Base-by-base conservation (phyloP, 2,329 filamentous ascomycete species). In the Neophaeococcomyces aloes region DNA sequence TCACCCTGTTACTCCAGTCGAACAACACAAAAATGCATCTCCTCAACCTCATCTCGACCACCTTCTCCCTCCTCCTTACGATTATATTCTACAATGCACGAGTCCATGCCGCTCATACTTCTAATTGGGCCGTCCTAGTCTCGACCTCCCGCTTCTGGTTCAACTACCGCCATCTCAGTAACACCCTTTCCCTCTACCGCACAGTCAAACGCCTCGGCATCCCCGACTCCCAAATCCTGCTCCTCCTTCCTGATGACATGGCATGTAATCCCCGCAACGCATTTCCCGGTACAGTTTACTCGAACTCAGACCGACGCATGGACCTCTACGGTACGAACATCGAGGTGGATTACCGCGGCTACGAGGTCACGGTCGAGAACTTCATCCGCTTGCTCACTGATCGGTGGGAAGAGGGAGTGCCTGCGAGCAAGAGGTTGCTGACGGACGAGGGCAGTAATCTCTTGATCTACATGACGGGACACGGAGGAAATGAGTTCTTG, bases 241-340 rank as follows among this genome's bases (percentile, higher is more conserved):
- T 98, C 54, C 96, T 98, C 88, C 78, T 98, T n/a, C 91, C 91
- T 17, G 91, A 98, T 64, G 91, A 98, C 69, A 96, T 98, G 86
- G 91, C 91, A 30, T 98, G 91, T 73, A 98, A 98, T 66, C 91
- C 91, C 25, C 86, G 91, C 58, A 98, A 98, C 63, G 87, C 88
- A 38, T 98, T 98, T 63, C 88, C 91, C 0, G 91, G 91, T 41
- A 95, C 88, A 42, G 91, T 98, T 23, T 98, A 96, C 74, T 95
- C 91, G 67, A 96, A 98, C 61, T 88, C 91, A 29, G 88, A 95
- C 63, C 84, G 91, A 52, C 87, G 86, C 7, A 82, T 98, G 38
- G 91, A 98, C 60, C 73, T 98, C 4, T 98, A 98, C 63, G 91
- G 93, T 49, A 88, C 96, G 69, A 95, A 95, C 62, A 96, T 98